Percentiles rank a stretch among this genome's conserved stretches.
phyloP scores from a whole-genome alignment of 306 rosid species.

The Benincasa hispida region DNA sequence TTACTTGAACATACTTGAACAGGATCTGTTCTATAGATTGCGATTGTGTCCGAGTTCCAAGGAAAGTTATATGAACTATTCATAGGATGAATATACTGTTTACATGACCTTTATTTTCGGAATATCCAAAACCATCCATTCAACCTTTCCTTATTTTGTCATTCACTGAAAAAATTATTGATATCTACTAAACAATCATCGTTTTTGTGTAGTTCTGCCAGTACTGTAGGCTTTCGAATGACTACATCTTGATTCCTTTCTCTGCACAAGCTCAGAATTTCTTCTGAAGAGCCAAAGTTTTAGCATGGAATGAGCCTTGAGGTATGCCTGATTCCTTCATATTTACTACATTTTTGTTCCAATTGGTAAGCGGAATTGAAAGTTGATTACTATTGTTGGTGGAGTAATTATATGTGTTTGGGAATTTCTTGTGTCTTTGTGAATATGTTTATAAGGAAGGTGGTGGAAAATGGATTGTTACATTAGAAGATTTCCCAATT shows the following conservation, averaged over 20 bases:
- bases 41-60: too few species aligned
- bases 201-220: not conserved
- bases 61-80: not conserved
- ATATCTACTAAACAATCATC: not conserved
- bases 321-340: not conserved
- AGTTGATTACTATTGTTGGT: not conserved
- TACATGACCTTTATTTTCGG: not conserved
- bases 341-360: not conserved
- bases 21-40: too few species aligned
- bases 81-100: not conserved
- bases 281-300: not conserved
- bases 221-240: not conserved
- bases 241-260: not conserved
- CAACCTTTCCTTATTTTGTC: not conserved
- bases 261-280: not conserved
- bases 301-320: not conserved
- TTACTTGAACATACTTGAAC: too few species aligned
- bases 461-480: not conserved
- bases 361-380: not conserved
- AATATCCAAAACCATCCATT: not conserved
- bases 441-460: not conserved
- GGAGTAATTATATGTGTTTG: not conserved
- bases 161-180: not conserved
- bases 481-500: not conserved
- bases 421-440: not conserved